phyloP scores from a whole-genome alignment of 345 rosid species.

The Bruguiera parviflora region DNA sequence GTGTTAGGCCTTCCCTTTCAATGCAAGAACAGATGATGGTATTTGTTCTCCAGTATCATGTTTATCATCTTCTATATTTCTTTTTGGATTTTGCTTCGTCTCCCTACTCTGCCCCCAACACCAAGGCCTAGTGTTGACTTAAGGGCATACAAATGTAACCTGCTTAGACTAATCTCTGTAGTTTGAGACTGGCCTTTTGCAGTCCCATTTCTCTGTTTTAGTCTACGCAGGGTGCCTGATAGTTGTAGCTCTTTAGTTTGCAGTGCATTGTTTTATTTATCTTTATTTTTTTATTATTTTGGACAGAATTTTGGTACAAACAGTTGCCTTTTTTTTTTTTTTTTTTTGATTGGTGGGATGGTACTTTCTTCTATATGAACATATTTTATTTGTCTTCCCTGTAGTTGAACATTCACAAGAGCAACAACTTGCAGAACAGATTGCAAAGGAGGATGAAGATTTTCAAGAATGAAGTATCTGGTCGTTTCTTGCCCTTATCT shows the following conservation, averaged over 20 bases:
- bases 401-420: no score
- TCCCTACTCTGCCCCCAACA: constrained; percentile 5
- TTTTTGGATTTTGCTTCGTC: not conserved
- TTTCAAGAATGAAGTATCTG: no score
- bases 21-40: not conserved
- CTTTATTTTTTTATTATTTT: not conserved
- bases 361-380: no score
- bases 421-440: no score
- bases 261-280: constrained; percentile 51
- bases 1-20: constrained; percentile 1
- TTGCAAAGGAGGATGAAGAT: no score
- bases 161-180: constrained; percentile 17
- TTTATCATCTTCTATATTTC: constrained; percentile 28
- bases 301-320: no score
- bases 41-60: constrained; percentile 22
- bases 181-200: constrained; percentile 3
- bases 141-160: constrained; percentile 23
- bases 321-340: no score
- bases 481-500: no score
- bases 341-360: no score
- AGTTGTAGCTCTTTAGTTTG: constrained; percentile 31
- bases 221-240: constrained; percentile 38
- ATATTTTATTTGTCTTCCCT: no score
- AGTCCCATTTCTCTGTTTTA: constrained; percentile 14
- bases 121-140: constrained; percentile 9